phyloP scores from a whole-genome alignment of 1,139 yeast genomes.

The Torulaspora pretoriensis region DNA sequence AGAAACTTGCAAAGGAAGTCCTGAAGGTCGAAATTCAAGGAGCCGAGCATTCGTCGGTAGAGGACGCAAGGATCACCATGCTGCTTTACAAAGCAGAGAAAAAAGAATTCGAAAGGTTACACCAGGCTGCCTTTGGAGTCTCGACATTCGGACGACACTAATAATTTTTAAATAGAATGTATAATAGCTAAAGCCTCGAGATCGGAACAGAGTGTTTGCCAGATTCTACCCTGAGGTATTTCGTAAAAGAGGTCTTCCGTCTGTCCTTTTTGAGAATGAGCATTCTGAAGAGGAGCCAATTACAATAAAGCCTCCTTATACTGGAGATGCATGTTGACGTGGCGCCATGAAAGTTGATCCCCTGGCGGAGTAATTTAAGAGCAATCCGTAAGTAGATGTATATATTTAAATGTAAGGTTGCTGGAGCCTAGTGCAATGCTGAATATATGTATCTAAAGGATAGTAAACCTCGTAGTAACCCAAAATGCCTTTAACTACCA shows the following conservation, averaged over 20 bases:
- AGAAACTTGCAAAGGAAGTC: slow-evolving; percentile 56
- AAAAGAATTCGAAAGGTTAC: slow-evolving; percentile 52
- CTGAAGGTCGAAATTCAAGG: slow-evolving; percentile 63
- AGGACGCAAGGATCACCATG: slow-evolving; percentile 90
- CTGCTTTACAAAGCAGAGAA: slow-evolving; percentile 60
- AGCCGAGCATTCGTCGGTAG: slow-evolving; percentile 81
- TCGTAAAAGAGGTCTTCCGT: not conserved
- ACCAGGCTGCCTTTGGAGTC: slow-evolving; percentile 13
- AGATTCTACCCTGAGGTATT: not conserved
- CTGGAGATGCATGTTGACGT: not conserved
- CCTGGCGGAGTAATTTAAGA: too few relatives aligned
- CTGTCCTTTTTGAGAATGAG: not conserved
- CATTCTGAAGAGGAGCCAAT: not conserved
- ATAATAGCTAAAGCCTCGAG: not conserved
- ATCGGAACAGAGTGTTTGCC: not conserved
- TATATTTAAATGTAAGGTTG: not conserved
- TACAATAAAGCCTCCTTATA: not conserved
- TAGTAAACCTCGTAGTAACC: not conserved
- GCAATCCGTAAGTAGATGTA: not conserved
- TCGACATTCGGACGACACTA: not conserved
- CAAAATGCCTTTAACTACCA: slow-evolving; percentile 29
- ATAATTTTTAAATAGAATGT: not conserved
- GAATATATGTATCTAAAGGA: not conserved
- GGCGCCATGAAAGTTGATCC: not conserved
- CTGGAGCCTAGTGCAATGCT: too few relatives aligned